Evolutionary conservation across 1,139 yeast genomes (phyloP), one percentile per base, ranked within the genome.

Genomic region (Suhomyces bribrorum): DNA sequence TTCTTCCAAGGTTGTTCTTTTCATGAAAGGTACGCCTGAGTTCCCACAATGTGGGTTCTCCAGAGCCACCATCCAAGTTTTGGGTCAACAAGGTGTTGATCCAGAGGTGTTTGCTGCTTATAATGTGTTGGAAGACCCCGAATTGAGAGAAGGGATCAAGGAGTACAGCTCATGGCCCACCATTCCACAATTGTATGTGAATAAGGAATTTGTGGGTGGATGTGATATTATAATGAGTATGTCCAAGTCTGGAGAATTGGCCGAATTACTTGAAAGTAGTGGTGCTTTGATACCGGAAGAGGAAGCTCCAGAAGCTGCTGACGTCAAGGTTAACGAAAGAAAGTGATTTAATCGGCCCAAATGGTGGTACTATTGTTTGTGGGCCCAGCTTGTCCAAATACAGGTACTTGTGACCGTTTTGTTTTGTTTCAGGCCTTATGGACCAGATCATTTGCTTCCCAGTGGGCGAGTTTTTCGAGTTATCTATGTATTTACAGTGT

Each of bases 31-130:
- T 8, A 94, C 98, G 1, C 99, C 99, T 1, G 97, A 90, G 56
- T 88, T 86, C 43, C 99, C 99, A 22, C 95, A 89, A 56, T 94
- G 99, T 72, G 98, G 99, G 1, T 94, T 94, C 58, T 89, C 97
- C 5, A 79, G 96, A 57, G 95, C 96, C 37, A 87, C 97, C 13
- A 90, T 94, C 50, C 94, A 88, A 59, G 78, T 89, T 34, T 75
- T 94, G 47, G 97, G 98, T 14, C 94, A 89, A 61, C 95, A 90
- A 61, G 98, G 98, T 41, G 97, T 94, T 23, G 97, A 94, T 62
- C 98, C 98, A 5, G 77, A 71, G 32, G 90, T 92, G 63, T 90
- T 94, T 65, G 97, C 97, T 32, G 98, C 98, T 26, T 94, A 86
- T 66, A 92, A 94, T 56, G 98, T 94, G 0, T 73, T 94, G 50